Evolutionary conservation across 139 green algal species (phyloP), one percentile per base, ranked within the genome.

Genomic region (Trebouxia sp.): DNA sequence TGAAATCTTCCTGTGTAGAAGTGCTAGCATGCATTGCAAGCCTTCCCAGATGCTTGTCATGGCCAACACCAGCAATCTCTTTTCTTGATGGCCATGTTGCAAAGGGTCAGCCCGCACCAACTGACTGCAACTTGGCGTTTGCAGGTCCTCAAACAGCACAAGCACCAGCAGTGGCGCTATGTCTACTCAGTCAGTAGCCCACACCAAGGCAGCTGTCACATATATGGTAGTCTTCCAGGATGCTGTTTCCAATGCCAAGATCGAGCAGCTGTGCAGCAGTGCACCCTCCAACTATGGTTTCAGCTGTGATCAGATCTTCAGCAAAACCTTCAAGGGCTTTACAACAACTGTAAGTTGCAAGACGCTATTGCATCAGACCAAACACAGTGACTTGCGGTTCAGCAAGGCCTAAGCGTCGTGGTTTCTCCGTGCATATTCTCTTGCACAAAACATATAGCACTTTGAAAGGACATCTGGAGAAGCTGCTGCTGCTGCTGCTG

Each of bases 221-320:
- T 77, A 53, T n/a, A 53, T 77, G 69, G 69, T 77, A 41, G 69
- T 77, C 24, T 77, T 77, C n/a, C 69, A 77, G 7, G 69, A 77
- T 51, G 69, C 42, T 11, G 43, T 53, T 6, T 37, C 69, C n/a
- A n/a, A 20, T 15, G 22, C 41, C 26, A 53, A 77, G n/a, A 38
- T 77, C 26, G 41, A 51, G 42, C 69, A 77, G 69, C 43, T 56
- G 41, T 77, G 69, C 69, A 77, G 69, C 69, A 77, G 38, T 77
- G 26, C 69, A 77, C 24, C 26, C 17, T 8, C 69, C 69, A 77
- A 51, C 24, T 77, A 77, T 77, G 69, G 69, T 28, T 77, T 77
- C 41, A 51, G 5, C 26, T 77, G 69, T 37, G 30, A 38, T n/a
- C 42, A 55, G 26, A 37, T 41, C 3, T 41, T 77, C 26, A n/a